Percentiles rank a stretch among this genome's conserved stretches.
Evolutionary conservation across 805 yeast species (phyloP).

Genomic region (Wickerhamomyces bisporus): DNA sequence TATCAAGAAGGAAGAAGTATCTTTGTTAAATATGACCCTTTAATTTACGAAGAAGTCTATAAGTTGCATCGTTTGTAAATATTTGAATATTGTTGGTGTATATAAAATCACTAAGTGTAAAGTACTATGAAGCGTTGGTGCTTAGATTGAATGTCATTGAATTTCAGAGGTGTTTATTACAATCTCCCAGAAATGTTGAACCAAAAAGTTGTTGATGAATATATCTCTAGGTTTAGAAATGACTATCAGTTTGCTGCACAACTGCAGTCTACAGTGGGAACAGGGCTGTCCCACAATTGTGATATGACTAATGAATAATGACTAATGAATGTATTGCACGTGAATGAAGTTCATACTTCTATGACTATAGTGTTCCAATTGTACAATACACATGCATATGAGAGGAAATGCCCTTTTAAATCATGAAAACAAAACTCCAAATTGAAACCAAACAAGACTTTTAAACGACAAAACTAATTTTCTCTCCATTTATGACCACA

Average conservation of each 20-base stretch:
- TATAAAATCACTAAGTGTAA: conserved; percentile 37
- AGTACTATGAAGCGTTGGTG: conserved; percentile 33
- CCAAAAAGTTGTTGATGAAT: too few relatives aligned
- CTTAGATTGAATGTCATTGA: conserved; percentile 34
- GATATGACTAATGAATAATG: too few relatives aligned
- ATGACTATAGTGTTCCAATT: too few relatives aligned
- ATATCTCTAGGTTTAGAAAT: not conserved
- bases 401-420: too few relatives aligned
- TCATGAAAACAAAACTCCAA: not conserved
- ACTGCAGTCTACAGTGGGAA: not conserved
- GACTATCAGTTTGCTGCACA: not conserved
- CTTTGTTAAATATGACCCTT: conserved; percentile 7
- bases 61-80: conserved; percentile 30
- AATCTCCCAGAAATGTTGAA: too few relatives aligned
- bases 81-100: conserved; percentile 34
- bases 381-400: too few relatives aligned
- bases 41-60: conserved; percentile 32
- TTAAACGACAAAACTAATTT: conserved; percentile 41
- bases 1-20: conserved; percentile 16
- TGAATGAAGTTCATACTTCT: too few relatives aligned
- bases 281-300: too few relatives aligned
- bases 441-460: conserved; percentile 1
- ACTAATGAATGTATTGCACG: too few relatives aligned
- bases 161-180: too few relatives aligned
- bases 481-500: conserved; percentile 98